Conservation (phyloP, 2,329 filamentous ascomycete species). For the Aspergillus ochraceus region DNA sequence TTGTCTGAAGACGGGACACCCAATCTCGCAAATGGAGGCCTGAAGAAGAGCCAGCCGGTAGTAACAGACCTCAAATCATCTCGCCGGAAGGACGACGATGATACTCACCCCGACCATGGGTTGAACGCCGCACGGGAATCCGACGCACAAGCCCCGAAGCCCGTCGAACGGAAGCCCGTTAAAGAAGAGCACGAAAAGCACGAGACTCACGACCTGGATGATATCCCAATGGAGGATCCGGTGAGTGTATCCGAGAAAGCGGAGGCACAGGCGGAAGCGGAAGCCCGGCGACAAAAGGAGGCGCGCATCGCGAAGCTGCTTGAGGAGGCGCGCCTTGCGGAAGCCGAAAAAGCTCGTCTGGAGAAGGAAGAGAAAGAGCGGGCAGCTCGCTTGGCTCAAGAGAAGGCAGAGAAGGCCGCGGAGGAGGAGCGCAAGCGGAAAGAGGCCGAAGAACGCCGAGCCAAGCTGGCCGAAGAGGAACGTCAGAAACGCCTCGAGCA, state of each 20-base stretch:
- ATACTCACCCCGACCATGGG: conserved; percentile 19
- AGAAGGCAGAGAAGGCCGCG: conserved; percentile 45
- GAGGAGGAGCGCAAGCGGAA: conserved; percentile 45
- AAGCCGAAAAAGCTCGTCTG: conserved; percentile 31
- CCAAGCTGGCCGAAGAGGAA: conserved; percentile 49
- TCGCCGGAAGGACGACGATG: conserved; percentile 18
- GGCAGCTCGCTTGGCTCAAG: conserved; percentile 35
- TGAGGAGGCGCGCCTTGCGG: conserved; percentile 30
- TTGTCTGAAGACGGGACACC: conserved; percentile 39
- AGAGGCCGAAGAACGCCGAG: conserved; percentile 43
- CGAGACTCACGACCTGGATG: conserved; percentile 26
- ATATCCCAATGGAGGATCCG: conserved; percentile 33
- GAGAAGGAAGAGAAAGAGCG: conserved; percentile 39
- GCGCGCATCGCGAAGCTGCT: conserved; percentile 29
- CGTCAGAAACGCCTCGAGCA: conserved; percentile 44
- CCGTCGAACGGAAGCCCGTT: conserved; percentile 23
- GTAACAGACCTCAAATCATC: conserved; percentile 19
- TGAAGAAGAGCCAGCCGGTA: conserved; percentile 28
- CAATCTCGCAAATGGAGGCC: conserved; percentile 30
- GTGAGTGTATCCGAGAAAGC: conserved; percentile 21
- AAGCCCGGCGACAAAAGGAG: conserved; percentile 26
- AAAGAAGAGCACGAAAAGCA: conserved; percentile 34
- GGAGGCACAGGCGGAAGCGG: conserved; percentile 22
- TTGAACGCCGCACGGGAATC: conserved; percentile 16
- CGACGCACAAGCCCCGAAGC: conserved; percentile 13